These are phyloP conservation scores for Macrophomina tecta DNA, from an alignment of 2,329 filamentous ascomycete genomes.

Conservation along the genomic window DNA sequence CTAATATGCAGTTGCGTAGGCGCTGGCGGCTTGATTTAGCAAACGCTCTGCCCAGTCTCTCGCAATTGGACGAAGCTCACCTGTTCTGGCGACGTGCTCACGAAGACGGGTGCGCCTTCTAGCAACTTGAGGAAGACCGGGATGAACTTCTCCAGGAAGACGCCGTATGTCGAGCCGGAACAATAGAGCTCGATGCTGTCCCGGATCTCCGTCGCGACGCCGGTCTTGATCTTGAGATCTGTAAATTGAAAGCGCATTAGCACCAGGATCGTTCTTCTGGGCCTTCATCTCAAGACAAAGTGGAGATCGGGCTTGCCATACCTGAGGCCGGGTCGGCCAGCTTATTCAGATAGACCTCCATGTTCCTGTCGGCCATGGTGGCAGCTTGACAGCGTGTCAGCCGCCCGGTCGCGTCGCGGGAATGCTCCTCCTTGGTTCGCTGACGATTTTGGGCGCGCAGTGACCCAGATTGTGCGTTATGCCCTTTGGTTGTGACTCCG, in stretches of 20 bases:
- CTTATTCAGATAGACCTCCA: constrained; percentile 55
- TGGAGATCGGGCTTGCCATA: constrained; percentile 32
- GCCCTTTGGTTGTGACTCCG: constrained; percentile 15
- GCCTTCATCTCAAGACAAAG: neutral
- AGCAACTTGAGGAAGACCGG: constrained; percentile 88
- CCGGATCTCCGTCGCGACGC: constrained; percentile 82
- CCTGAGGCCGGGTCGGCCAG: constrained; percentile 51
- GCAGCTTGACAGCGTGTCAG: constrained; percentile 22
- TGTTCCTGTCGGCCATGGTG: constrained; percentile 48
- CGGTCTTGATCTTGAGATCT: constrained; percentile 84
- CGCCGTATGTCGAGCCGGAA: constrained; percentile 74
- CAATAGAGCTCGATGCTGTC: constrained; percentile 92
- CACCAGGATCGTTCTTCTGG: neutral
- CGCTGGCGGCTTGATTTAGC: constrained; percentile 54
- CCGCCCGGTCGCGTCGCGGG: constrained; percentile 1
- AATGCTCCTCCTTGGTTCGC: neutral
- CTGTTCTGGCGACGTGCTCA: constrained; percentile 89
- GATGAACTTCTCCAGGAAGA: constrained; percentile 86
- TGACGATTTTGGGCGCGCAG: neutral
- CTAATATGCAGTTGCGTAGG: constrained; percentile 89
- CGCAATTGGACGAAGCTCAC: constrained; percentile 53
- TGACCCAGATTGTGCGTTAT: constrained; percentile 8
- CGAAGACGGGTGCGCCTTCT: constrained; percentile 85
- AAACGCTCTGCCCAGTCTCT: constrained; percentile 45
- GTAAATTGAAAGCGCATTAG: constrained; percentile 5